Conservation (phyloP, 441 rosid genomes). For the Mallotus japonicus region DNA sequence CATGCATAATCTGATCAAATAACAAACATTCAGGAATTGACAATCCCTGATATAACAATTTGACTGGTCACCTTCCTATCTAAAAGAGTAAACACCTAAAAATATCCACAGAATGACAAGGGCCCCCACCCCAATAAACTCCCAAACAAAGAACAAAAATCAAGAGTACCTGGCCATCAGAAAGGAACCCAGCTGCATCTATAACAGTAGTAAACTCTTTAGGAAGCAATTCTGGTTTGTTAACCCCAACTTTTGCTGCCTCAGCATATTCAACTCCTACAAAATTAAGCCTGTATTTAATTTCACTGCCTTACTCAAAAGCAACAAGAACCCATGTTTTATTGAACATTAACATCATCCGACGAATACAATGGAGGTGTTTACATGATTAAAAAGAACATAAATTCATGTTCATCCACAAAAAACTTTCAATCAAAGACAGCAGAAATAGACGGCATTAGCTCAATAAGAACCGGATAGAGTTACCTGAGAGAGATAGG, state of each 20-base stretch:
- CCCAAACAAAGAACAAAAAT: slow-evolving; percentile 7
- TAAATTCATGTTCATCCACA: no score
- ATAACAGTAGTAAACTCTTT: slow-evolving; percentile 76
- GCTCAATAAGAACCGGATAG: no score
- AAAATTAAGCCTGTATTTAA: slow-evolving; percentile 1
- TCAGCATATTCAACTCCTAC: slow-evolving; percentile 60
- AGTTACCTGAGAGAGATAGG: slow-evolving; percentile 57
- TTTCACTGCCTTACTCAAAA: neutral
- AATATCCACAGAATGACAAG: no score
- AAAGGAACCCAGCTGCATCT: slow-evolving; percentile 91
- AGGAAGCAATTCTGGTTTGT: slow-evolving; percentile 94
- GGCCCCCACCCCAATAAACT: neutral
- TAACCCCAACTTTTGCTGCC: slow-evolving; percentile 72
- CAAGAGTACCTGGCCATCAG: slow-evolving; percentile 74
- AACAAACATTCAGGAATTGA: neutral
- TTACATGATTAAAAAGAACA: no score
- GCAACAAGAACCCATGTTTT: neutral
- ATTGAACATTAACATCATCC: no score
- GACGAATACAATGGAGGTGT: no score
- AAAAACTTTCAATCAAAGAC: no score
- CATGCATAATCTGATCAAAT: neutral
- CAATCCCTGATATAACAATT: neutral
- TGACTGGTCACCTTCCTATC: neutral
- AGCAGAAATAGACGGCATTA: no score
- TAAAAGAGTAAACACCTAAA: no score